These are phyloP conservation scores for Leishmania turanica DNA, from an alignment of 208 protist species.

Conservation along the genomic window DNA sequence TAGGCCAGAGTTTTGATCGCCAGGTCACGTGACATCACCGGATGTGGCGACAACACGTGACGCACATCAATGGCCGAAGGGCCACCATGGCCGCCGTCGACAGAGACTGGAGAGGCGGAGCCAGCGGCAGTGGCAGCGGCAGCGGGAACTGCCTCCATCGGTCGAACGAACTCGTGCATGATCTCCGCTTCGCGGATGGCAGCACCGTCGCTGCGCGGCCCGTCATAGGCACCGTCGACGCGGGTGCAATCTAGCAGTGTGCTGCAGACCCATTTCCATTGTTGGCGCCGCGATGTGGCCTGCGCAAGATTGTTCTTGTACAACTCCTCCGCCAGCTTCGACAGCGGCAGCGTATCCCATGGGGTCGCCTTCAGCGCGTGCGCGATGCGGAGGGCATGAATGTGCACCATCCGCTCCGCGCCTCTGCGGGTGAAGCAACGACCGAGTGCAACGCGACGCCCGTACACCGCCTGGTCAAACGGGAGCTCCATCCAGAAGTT, in stretches of 20 bases:
- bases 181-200: neutral
- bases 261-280: conserved; percentile 18
- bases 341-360: conserved; percentile 35
- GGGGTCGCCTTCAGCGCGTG: conserved; percentile 38
- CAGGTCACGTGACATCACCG: conserved; percentile 33
- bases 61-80: neutral
- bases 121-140: neutral
- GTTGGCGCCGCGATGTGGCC: neutral
- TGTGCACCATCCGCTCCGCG: conserved; percentile 52
- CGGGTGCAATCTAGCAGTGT: neutral
- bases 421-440: conserved; percentile 52
- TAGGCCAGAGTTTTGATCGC: conserved; percentile 11
- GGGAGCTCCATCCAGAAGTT: conserved; percentile 77
- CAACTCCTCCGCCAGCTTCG: conserved; percentile 12
- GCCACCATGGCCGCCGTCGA: neutral
- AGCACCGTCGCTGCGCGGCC: neutral
- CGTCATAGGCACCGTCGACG: neutral
- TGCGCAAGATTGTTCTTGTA: conserved; percentile 24
- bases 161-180: conserved; percentile 1
- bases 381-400: conserved; percentile 69
- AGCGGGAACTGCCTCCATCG: neutral
- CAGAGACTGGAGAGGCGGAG: neutral
- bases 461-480: conserved; percentile 40
- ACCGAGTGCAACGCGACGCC: conserved; percentile 52
- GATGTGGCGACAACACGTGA: conserved; percentile 25